Evolutionary conservation across 306 rosid species (phyloP).

Genomic region (Rosa rugosa): DNA sequence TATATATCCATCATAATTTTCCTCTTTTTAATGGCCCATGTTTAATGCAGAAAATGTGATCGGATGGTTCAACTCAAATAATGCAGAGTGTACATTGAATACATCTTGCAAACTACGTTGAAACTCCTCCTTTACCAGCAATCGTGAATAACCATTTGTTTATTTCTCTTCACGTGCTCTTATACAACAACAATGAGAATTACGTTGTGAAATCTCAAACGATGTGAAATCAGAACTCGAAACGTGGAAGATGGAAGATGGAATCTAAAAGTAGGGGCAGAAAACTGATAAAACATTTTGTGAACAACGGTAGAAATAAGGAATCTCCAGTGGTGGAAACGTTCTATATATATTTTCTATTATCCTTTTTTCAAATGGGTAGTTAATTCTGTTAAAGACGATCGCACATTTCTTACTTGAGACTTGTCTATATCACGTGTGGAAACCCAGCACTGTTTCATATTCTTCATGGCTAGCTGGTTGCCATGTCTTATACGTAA

Average conservation of each 20-base stretch:
- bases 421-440: conserved; percentile 30
- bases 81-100: background rate
- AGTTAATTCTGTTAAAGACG: conserved; percentile 56
- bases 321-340: background rate
- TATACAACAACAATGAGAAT: too few relatives aligned
- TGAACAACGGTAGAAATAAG: background rate
- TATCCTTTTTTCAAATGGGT: conserved; percentile 16
- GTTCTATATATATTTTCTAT: background rate
- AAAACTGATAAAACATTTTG: too few relatives aligned
- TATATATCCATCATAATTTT: background rate
- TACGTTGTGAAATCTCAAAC: too few relatives aligned
- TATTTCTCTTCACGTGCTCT: background rate
- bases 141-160: background rate
- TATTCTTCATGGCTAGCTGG: conserved; percentile 18
- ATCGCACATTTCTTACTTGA: conserved; percentile 11
- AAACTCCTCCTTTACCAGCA: too few relatives aligned
- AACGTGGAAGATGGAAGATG: too few relatives aligned
- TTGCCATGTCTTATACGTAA: conserved; percentile 2
- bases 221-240: too few relatives aligned
- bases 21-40: too few relatives aligned
- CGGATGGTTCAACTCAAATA: background rate
- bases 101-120: background rate
- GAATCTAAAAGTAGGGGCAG: too few relatives aligned
- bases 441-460: conserved; percentile 20
- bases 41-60: background rate